phyloP scores from a whole-genome alignment of 768 basidiomycete genomes.

The Tulasnella sp. region DNA sequence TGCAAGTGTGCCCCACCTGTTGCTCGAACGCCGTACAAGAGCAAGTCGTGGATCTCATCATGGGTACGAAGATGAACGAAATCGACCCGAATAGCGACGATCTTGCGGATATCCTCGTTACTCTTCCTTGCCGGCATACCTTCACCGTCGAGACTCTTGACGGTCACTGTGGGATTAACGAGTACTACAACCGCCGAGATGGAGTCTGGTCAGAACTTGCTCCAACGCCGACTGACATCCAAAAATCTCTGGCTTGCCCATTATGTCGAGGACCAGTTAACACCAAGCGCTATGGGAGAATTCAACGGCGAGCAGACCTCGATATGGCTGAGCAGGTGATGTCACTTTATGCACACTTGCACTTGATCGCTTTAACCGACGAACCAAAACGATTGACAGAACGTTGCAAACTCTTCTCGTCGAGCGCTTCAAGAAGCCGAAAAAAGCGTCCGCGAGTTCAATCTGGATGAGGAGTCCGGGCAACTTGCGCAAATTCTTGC shows the following conservation, averaged over 20 bases:
- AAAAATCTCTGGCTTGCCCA: constrained; percentile 60
- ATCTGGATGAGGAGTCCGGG: not conserved
- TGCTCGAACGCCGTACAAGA: constrained; percentile 46
- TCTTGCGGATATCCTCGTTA: constrained; percentile 59
- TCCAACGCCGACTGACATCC: constrained; percentile 49
- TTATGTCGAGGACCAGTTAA: constrained; percentile 63
- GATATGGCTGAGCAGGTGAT: constrained; percentile 60
- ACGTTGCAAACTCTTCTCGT: constrained; percentile 26
- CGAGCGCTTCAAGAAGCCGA: constrained; percentile 5
- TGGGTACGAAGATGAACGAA: constrained; percentile 56
- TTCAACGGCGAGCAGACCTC: constrained; percentile 63
- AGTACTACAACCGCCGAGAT: constrained; percentile 53
- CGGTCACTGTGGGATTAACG: constrained; percentile 55
- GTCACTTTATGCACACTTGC: no score
- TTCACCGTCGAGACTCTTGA: constrained; percentile 79
- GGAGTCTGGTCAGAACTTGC: constrained; percentile 52
- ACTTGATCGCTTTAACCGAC: not conserved
- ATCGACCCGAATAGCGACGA: constrained; percentile 42
- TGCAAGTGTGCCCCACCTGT: constrained; percentile 61
- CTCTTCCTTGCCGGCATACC: constrained; percentile 62
- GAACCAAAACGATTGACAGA: not conserved
- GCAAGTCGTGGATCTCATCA: constrained; percentile 62
- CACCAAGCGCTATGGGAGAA: constrained; percentile 61
- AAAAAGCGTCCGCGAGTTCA: not conserved
- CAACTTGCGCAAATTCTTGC: not conserved